A percentile compares a stretch with the other conserved stretches of the same genome.
Evolutionary conservation across 169 alveolate genomes (phyloP).

Genomic region (Plasmodium reichenowi): DNA sequence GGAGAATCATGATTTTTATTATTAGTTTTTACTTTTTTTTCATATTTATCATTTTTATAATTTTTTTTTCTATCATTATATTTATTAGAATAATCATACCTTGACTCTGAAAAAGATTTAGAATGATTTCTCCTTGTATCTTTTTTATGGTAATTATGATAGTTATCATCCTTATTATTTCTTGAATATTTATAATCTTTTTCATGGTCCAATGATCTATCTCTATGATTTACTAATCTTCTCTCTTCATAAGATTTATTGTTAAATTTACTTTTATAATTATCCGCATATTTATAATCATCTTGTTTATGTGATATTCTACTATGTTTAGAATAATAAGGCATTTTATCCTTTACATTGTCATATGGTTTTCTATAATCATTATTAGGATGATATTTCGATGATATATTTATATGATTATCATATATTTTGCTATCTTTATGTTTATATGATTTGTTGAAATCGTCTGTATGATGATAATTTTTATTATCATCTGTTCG

Average conservation of each 20-base stretch:
- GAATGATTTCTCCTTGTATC: conserved; percentile 27
- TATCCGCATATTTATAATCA: conserved; percentile 12
- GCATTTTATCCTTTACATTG: not conserved
- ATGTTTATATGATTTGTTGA: not conserved
- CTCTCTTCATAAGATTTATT: conserved; percentile 2
- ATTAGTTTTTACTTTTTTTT: conserved; percentile 35
- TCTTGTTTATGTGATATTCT: not conserved
- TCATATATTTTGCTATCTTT: not conserved
- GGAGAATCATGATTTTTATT: conserved; percentile 30
- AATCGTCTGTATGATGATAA: not conserved
- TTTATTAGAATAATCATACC: conserved; percentile 29
- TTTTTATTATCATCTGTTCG: conserved; percentile 6
- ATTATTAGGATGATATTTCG: conserved; percentile 14
- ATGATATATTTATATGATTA: conserved; percentile 3
- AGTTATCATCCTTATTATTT: conserved; percentile 15
- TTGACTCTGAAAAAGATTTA: conserved; percentile 21
- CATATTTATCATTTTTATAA: conserved; percentile 49
- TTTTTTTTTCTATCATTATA: conserved; percentile 29
- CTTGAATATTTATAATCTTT: not conserved
- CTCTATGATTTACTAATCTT: not conserved
- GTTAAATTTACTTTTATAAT: conserved; percentile 4
- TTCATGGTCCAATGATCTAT: not conserved
- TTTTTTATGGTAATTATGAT: conserved; percentile 16
- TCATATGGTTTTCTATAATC: conserved; percentile 23
- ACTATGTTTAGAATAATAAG: conserved; percentile 6